Conservation (phyloP, 768 basidiomycete genomes). For the Gyrodon lividus region DNA sequence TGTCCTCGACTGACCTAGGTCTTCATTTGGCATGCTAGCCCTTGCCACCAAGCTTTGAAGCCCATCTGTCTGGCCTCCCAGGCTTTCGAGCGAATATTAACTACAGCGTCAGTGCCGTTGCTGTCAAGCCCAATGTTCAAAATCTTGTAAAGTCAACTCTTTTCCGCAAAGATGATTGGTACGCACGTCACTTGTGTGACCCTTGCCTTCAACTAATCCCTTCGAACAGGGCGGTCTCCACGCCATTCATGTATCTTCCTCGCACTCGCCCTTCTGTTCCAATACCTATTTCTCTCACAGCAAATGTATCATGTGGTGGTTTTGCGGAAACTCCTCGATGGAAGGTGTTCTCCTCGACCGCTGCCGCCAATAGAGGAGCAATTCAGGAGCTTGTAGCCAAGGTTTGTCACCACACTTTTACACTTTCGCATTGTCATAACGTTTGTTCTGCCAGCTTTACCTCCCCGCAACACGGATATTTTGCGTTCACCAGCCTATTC, state of each 20-base stretch:
- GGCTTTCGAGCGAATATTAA: conserved; percentile 68
- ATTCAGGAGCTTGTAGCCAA: conserved; percentile 39
- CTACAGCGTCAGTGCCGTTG: conserved; percentile 56
- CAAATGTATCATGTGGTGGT: conserved; percentile 30
- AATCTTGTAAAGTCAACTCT: conserved; percentile 52
- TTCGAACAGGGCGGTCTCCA: conserved; percentile 48
- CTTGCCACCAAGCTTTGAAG: conserved; percentile 68
- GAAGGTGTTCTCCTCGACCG: conserved; percentile 43
- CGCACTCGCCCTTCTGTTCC: conserved; percentile 58
- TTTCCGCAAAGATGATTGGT: conserved; percentile 57
- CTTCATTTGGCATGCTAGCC: conserved; percentile 39
- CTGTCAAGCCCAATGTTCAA: conserved; percentile 46
- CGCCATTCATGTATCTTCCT: conserved; percentile 64
- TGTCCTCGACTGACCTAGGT: background rate
- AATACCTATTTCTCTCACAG: conserved; percentile 46
- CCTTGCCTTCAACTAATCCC: background rate
- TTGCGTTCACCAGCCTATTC: conserved; percentile 56
- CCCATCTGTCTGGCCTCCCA: conserved; percentile 67
- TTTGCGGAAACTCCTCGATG: conserved; percentile 50
- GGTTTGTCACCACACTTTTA: conserved; percentile 17
- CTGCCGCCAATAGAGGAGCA: conserved; percentile 38
- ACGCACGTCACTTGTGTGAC: conserved; percentile 19
- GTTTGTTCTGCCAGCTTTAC: conserved; percentile 36
- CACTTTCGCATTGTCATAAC: background rate
- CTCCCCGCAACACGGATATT: conserved; percentile 61